Percentiles rank a stretch among this genome's conserved stretches.
Evolutionary conservation across 1,284 basidiomycete genomes (phyloP).

Genomic region (Ceratobasidium sp.): DNA sequence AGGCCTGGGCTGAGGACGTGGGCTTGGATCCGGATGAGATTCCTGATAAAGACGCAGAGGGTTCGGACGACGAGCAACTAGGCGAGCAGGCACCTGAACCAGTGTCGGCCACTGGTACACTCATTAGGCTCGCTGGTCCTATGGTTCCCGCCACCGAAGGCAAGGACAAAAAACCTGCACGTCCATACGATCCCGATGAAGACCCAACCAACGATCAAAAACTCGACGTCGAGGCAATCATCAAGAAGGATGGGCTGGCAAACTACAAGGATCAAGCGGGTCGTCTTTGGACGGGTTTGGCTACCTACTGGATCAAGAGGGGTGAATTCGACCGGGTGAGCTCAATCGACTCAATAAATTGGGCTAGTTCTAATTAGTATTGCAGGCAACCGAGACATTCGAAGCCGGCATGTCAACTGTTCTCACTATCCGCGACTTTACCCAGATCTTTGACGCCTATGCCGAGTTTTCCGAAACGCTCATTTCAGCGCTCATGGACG

Average conservation of each 20-base stretch:
- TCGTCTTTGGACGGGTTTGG: conserved; percentile 92
- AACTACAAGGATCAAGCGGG: conserved; percentile 97
- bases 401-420: conserved; percentile 86
- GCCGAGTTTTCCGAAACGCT: conserved; percentile 93
- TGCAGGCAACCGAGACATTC: conserved; percentile 81
- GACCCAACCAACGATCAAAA: conserved; percentile 75
- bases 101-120: conserved; percentile 63
- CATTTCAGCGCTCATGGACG: conserved; percentile 91
- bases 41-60: conserved; percentile 47
- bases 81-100: conserved; percentile 48
- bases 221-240: conserved; percentile 86
- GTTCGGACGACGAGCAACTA: conserved; percentile 43
- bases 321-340: conserved; percentile 81
- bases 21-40: conserved; percentile 85
- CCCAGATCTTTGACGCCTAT: conserved; percentile 97
- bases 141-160: conserved; percentile 58
- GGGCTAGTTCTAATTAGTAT: neutral
- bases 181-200: conserved; percentile 78
- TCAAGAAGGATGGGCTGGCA: conserved; percentile 83
- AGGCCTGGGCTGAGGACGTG: conserved; percentile 90
- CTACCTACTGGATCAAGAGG: conserved; percentile 98
- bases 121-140: conserved; percentile 79
- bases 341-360: neutral
- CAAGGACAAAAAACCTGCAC: conserved; percentile 53
- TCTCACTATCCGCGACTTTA: conserved; percentile 95